phyloP scores from a whole-genome alignment of 306 rosid species.

The Lathyrus aphaca region DNA sequence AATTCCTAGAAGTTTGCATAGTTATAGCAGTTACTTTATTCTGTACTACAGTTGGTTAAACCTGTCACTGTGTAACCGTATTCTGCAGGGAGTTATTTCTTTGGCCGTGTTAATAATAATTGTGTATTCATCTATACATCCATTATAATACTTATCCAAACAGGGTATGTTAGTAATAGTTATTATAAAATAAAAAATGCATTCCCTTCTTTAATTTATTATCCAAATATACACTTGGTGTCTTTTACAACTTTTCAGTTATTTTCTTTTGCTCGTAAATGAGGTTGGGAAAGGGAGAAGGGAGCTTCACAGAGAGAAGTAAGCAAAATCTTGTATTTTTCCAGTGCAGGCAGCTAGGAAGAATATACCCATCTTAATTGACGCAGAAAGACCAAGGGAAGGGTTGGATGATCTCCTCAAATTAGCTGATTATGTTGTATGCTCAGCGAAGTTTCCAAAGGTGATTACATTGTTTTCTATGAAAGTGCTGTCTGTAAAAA shows the following conservation, averaged over 20 bases:
- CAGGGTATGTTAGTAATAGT: neutral
- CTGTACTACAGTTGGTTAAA: no score
- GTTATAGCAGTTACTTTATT: no score
- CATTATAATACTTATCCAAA: neutral
- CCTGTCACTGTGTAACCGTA: no score
- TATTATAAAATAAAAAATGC: neutral
- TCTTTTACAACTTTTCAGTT: constrained; percentile 1
- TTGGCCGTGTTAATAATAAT: no score
- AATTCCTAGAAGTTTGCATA: no score
- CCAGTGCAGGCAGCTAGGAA: constrained; percentile 74
- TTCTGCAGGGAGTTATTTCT: no score
- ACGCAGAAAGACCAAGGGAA: constrained; percentile 87
- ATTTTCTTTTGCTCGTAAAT: constrained; percentile 30
- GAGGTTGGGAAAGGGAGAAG: constrained; percentile 26
- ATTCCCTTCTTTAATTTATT: neutral
- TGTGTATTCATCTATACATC: no score
- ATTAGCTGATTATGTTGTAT: constrained; percentile 72
- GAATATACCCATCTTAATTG: constrained; percentile 79
- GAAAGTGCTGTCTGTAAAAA: constrained; percentile 21
- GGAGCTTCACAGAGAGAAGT: constrained; percentile 38
- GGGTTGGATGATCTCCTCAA: constrained; percentile 83
- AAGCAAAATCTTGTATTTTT: constrained; percentile 47
- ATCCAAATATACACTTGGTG: neutral
- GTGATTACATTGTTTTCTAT: constrained; percentile 52
- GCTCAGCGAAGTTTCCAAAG: constrained; percentile 80